Evolutionary conservation across 2,329 filamentous ascomycete species (phyloP).

Genomic region (Fusarium hostae): DNA sequence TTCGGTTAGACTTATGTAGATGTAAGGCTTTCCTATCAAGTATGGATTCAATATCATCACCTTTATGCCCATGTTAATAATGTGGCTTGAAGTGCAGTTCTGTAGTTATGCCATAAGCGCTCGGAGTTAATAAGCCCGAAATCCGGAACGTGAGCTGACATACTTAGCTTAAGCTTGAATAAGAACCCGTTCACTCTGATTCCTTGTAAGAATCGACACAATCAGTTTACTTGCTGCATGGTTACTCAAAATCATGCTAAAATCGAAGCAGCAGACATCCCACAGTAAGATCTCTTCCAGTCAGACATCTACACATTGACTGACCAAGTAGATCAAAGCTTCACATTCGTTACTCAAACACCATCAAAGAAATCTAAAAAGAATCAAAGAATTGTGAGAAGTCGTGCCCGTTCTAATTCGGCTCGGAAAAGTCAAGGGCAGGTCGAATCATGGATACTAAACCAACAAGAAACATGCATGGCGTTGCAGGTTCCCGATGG

Average conservation of each 20-base stretch:
- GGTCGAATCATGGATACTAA: conserved; percentile 31
- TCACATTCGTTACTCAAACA: conserved; percentile 21
- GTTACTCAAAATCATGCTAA: background rate
- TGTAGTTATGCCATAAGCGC: background rate
- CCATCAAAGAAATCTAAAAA: background rate
- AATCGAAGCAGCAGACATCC: background rate
- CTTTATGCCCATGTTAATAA: too few relatives aligned
- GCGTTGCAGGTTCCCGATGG: background rate
- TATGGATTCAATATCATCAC: too few relatives aligned
- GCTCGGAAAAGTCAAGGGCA: background rate
- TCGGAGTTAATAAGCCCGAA: conserved; percentile 5
- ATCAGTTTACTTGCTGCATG: fast-evolving
- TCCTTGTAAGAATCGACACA: fast-evolving
- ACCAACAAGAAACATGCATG: background rate
- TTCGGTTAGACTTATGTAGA: too few relatives aligned
- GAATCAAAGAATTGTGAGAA: conserved; percentile 6
- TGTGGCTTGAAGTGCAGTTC: background rate
- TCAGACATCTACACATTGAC: fast-evolving
- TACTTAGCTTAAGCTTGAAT: too few relatives aligned
- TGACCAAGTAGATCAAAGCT: background rate
- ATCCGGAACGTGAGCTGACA: background rate
- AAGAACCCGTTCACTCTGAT: fast-evolving
- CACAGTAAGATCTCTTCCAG: background rate
- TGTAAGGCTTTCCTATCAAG: too few relatives aligned
- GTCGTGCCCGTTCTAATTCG: conserved; percentile 3